A percentile compares a stretch with the other conserved stretches of the same genome.
Conservation (phyloP, 306 rosid species). For the Prunus salicina region DNA sequence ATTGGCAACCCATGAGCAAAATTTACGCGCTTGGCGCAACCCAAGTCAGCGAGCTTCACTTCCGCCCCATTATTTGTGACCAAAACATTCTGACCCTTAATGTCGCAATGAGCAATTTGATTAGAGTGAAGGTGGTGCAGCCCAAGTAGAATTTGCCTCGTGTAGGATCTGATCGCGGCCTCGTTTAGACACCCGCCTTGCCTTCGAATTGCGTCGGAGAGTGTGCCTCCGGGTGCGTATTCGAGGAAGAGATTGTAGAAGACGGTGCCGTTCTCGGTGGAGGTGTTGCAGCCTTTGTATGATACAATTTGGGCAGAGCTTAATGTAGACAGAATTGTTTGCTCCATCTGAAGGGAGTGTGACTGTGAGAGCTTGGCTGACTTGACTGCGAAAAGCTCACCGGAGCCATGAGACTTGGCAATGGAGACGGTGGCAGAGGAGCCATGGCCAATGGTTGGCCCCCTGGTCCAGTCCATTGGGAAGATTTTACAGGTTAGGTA, state of each 20-base stretch:
- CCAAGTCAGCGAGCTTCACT: constrained; percentile 75
- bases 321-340: constrained; percentile 47
- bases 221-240: constrained; percentile 61
- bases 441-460: constrained; percentile 64
- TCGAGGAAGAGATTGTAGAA: constrained; percentile 70
- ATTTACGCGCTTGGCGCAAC: constrained; percentile 54
- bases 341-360: constrained; percentile 53
- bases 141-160: constrained; percentile 60
- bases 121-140: constrained; percentile 55
- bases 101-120: constrained; percentile 88
- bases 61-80: constrained; percentile 25
- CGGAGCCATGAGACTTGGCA: constrained; percentile 33
- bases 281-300: constrained; percentile 52
- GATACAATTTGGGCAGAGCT: constrained; percentile 49
- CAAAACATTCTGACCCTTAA: constrained; percentile 68
- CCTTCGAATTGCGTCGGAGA: constrained; percentile 36
- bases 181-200: constrained; percentile 52
- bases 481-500: neutral
- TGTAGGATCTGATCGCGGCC: constrained; percentile 24
- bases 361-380: constrained; percentile 48
- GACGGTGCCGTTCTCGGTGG: constrained; percentile 52
- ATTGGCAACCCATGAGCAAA: constrained; percentile 12
- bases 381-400: constrained; percentile 57
- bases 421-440: constrained; percentile 70
- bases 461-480: constrained; percentile 75